Percentiles rank a stretch among this genome's conserved stretches.
phyloP scores from a whole-genome alignment of 1,139 yeast genomes.

The Geotrichum phurueaensis region DNA sequence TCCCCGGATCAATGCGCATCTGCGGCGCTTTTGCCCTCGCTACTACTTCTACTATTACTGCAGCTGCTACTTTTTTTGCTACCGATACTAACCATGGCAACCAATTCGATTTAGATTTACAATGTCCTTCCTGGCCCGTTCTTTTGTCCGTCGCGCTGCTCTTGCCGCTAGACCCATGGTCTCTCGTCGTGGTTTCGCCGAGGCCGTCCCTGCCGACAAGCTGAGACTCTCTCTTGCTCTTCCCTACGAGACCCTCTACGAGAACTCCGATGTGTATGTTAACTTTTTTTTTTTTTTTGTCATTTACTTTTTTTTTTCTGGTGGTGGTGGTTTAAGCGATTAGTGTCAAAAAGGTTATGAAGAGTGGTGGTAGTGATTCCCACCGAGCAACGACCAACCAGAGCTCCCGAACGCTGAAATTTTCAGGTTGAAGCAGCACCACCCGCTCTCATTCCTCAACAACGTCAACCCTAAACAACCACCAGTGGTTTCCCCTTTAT shows the following conservation, averaged over 20 bases:
- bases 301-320: background rate
- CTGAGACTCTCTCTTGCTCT: conserved; percentile 85
- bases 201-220: conserved; percentile 73
- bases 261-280: conserved; percentile 43
- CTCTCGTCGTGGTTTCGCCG: conserved; percentile 82
- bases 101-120: conserved; percentile 20
- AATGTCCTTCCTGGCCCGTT: conserved; percentile 24
- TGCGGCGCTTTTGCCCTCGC: background rate
- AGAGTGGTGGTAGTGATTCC: background rate
- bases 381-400: conserved; percentile 12
- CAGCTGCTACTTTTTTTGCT: background rate
- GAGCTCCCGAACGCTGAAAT: background rate
- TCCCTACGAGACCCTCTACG: conserved; percentile 38
- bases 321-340: background rate
- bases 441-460: background rate
- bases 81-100: background rate
- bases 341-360: no score
- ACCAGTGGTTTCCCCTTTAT: background rate
- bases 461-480: background rate
- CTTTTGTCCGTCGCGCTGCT: conserved; percentile 25
- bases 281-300: background rate
- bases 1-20: background rate
- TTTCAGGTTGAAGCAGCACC: background rate
- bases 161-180: conserved; percentile 50
- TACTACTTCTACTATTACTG: background rate